phyloP scores from a whole-genome alignment of 352 stramenopile species.

The Phytophthora melonis region DNA sequence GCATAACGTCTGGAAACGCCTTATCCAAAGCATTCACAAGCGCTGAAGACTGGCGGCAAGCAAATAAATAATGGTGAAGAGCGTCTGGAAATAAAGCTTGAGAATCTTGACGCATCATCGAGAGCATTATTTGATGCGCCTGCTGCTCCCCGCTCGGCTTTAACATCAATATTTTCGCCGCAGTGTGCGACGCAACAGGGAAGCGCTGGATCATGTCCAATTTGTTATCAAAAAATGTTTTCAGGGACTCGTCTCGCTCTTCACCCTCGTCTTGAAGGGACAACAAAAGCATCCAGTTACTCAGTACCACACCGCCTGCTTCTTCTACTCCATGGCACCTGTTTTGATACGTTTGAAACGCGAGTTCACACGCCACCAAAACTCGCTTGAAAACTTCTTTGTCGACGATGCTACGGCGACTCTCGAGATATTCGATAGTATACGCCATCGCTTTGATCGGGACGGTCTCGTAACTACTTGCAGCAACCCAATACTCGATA shows the following conservation, averaged over 20 bases:
- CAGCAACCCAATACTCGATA: slow-evolving; percentile 42
- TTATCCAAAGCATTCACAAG: slow-evolving; percentile 42
- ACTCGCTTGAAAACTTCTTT: slow-evolving; percentile 11
- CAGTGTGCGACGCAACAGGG: slow-evolving; percentile 37
- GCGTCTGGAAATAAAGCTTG: slow-evolving; percentile 33
- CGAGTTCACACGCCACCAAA: slow-evolving; percentile 36
- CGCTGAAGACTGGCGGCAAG: slow-evolving; percentile 29
- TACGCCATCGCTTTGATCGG: slow-evolving; percentile 41
- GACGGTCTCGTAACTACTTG: slow-evolving; percentile 29
- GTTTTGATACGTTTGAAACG: slow-evolving; percentile 31
- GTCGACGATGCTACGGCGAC: slow-evolving; percentile 5
- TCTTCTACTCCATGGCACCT: slow-evolving; percentile 12
- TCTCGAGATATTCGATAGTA: slow-evolving; percentile 32
- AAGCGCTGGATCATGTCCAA: slow-evolving; percentile 30
- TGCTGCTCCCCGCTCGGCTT: slow-evolving; percentile 10
- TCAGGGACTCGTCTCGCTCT: slow-evolving; percentile 24
- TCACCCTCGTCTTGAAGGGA: slow-evolving; percentile 16
- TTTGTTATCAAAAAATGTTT: slow-evolving; percentile 39
- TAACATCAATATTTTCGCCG: slow-evolving; percentile 35
- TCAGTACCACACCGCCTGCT: slow-evolving; percentile 38
- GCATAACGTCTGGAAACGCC: slow-evolving; percentile 42
- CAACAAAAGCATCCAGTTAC: slow-evolving; percentile 56
- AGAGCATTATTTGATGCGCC: slow-evolving; percentile 38
- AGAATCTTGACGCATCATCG: slow-evolving; percentile 39
- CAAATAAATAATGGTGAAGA: slow-evolving; percentile 51